Evolutionary conservation across 306 rosid genomes (phyloP).

Genomic region (Arachis hypogaea): DNA sequence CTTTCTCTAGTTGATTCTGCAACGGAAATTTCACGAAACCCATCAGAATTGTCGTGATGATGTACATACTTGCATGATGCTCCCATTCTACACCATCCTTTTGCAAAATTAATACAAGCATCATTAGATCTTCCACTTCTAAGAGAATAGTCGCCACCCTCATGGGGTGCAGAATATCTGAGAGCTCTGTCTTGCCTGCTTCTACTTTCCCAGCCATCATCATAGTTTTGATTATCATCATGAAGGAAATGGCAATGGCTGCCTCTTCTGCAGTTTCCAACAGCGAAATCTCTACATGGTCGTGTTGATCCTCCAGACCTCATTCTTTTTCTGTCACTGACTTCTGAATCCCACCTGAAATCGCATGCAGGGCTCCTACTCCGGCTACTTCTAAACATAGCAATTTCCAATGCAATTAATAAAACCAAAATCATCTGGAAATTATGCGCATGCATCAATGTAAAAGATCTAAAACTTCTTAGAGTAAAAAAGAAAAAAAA

Average conservation of each 20-base stretch:
- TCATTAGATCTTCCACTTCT: constrained; percentile 59
- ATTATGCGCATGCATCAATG: constrained; percentile 39
- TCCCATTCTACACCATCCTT: constrained; percentile 77
- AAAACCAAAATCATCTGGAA: constrained; percentile 36
- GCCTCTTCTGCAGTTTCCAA: constrained; percentile 89
- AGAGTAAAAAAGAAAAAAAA: not conserved
- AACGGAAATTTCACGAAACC: constrained; percentile 47
- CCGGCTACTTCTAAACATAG: constrained; percentile 40
- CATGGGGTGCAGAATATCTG: constrained; percentile 53
- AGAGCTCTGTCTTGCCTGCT: constrained; percentile 61
- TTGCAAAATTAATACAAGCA: constrained; percentile 56
- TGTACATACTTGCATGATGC: constrained; percentile 74
- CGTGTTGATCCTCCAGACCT: constrained; percentile 56
- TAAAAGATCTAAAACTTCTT: constrained; percentile 31
- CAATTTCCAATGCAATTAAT: constrained; percentile 35
- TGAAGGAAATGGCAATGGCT: constrained; percentile 76
- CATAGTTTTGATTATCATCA: constrained; percentile 55
- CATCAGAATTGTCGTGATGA: constrained; percentile 62
- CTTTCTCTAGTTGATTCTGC: constrained; percentile 62
- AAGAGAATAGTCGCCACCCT: constrained; percentile 56
- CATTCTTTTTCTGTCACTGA: constrained; percentile 60
- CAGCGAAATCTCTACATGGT: constrained; percentile 72
- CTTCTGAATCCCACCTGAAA: constrained; percentile 61
- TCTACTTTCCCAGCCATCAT: constrained; percentile 74
- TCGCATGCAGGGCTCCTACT: constrained; percentile 51